Base-by-base conservation (phyloP, 352 stramenopile species). In the Elongisporangium senticosum region DNA sequence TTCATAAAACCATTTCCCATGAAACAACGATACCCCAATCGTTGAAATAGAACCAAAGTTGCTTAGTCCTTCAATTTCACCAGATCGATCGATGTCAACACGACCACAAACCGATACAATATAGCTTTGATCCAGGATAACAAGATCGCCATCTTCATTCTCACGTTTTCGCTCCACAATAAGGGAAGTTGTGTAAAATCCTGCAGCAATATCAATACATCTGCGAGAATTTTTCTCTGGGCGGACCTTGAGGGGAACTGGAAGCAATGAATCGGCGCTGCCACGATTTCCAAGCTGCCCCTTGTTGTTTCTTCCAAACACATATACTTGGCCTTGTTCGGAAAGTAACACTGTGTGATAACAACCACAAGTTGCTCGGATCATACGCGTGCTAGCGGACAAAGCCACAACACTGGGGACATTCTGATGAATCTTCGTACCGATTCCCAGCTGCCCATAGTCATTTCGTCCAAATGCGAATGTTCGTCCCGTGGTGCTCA, bases 1-100 rank as follows among this genome's bases (percentile, higher is more conserved):
- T 67, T 98, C 92, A 56, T 98, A 98, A 65, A 97, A 98, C 92
- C 92, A 98, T 56, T 95, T 96, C 0, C 90, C 90, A 53, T 64
- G 57, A 47, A 89, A 89, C 0, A 96, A 61, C 1, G 79, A 77
- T 17, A 94, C 76, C 3, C 86, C 84, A 11, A 84, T 62, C 1
- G 86, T 93, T 5, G 81, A 89, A 39, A 96, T 86, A 0, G 86
- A 93, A 0, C 86, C 86, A 64, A 96, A 96, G 65, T 96, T 96
- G 62, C 86, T 96, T 47, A 96, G 51, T 0, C 86, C 86, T 69
- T 96, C 86, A 28, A 94, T 83, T 63, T 96, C 86, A 21, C 84
- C 86, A 2, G 83, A 93, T 24, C 78, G 75, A 40, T 96, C 86
- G 58, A 96, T 93, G 43, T 96, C 86, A 40, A 96, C 83, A 48